phyloP scores from a whole-genome alignment of 2,329 filamentous ascomycete genomes.

The Sporothrix protearum region DNA sequence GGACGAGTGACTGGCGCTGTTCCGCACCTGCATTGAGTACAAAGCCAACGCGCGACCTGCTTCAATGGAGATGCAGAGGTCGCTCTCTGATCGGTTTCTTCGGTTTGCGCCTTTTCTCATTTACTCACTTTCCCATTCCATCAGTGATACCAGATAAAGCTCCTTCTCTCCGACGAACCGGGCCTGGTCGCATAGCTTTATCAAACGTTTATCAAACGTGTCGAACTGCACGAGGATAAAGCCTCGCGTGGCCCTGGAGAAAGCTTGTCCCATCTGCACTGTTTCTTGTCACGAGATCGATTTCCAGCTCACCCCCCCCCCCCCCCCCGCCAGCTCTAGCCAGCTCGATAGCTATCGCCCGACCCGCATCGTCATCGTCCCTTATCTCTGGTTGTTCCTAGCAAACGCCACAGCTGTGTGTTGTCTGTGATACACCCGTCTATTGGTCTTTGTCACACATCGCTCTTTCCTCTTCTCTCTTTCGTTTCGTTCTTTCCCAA shows the following conservation, averaged over 20 bases:
- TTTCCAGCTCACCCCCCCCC: no score
- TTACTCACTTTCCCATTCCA: not conserved
- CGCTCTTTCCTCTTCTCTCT: not conserved
- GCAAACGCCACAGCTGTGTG: not conserved
- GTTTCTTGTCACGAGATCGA: not conserved
- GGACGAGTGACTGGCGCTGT: not conserved
- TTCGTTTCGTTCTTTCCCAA: no score
- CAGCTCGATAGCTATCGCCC: not conserved
- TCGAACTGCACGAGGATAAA: not conserved
- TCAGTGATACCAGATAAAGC: not conserved
- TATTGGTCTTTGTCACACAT: not conserved
- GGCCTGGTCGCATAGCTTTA: not conserved
- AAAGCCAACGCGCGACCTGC: not conserved
- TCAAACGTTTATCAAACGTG: constrained; percentile 5
- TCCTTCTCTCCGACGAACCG: not conserved
- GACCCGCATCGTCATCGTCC: not conserved
- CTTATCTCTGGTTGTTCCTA: not conserved
- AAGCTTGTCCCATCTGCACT: not conserved
- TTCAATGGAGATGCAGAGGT: not conserved
- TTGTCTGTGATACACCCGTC: not conserved
- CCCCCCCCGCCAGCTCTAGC: not conserved
- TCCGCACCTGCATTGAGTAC: not conserved
- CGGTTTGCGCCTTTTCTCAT: not conserved
- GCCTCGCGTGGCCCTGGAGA: no score
- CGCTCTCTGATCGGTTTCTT: not conserved